A percentile compares a stretch with the other conserved stretches of the same genome.
Conservation (phyloP, 345 rosid genomes). For the Gynandropsis gynandra region DNA sequence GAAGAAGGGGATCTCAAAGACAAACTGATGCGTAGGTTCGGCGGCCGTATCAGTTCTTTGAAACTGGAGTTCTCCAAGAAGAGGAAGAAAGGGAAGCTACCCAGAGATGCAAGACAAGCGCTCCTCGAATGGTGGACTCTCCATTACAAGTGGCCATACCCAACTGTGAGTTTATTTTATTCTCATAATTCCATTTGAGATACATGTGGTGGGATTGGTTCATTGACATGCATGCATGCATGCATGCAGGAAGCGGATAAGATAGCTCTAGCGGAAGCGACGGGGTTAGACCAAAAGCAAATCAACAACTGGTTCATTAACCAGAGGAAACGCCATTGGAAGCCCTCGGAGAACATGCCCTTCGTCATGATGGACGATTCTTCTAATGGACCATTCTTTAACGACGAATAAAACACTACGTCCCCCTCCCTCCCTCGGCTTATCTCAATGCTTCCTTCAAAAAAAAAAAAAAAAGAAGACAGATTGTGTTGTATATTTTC, state of each 20-base stretch:
- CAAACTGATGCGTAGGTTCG: constrained; percentile 51
- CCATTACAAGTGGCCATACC: constrained; percentile 84
- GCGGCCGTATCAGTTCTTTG: constrained; percentile 63
- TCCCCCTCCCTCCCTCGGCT: too few species aligned
- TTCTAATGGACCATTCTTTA: constrained; percentile 45
- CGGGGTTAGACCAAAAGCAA: constrained; percentile 80
- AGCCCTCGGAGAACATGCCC: constrained; percentile 71
- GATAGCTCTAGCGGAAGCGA: constrained; percentile 56
- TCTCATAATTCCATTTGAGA: too few species aligned
- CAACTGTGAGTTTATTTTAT: constrained; percentile 42
- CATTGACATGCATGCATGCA: too few species aligned
- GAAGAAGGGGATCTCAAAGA: constrained; percentile 65
- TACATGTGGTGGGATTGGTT: too few species aligned
- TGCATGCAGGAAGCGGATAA: constrained; percentile 58
- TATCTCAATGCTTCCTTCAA: too few species aligned
- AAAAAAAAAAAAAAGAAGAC: not conserved
- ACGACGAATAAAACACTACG: constrained; percentile 44
- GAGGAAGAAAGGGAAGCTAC: constrained; percentile 82
- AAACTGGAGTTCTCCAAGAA: constrained; percentile 73
- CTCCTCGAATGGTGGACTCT: constrained; percentile 71
- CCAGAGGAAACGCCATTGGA: constrained; percentile 86
- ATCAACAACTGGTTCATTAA: constrained; percentile 90
- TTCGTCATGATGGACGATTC: constrained; percentile 51
- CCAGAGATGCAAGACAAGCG: constrained; percentile 68
- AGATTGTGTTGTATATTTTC: constrained; percentile 14